Base-by-base conservation (phyloP, 2,329 filamentous ascomycete genomes). In the Sporothrix pallida region DNA sequence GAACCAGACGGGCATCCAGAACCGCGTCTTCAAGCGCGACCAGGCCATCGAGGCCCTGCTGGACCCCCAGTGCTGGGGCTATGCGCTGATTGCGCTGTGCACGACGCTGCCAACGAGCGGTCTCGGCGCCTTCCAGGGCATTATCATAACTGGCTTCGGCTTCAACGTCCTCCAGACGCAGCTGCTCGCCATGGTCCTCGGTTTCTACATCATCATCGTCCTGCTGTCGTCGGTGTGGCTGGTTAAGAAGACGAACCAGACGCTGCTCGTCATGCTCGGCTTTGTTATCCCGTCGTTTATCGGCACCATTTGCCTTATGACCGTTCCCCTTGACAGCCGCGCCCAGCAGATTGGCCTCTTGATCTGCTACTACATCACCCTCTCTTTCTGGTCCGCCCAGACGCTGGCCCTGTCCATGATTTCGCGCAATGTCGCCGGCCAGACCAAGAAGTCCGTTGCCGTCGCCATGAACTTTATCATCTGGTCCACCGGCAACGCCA, bases 381-480 rank as follows among this genome's bases (percentile, higher is more conserved):
- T 93, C 20, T 93, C 90, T 5, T 94, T 94, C 86, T 94, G 91
- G 91, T 90, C 91, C 0, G 91, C 91, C 0, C 88, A 92, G 78
- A 91, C 89, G 1, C 58, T 67, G 83, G 93, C 13, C 84, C 87
- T 93, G 77, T 90, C 89, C 15, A 86, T 93, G 84, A 86, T 93
- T 73, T 89, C 88, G 0, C 86, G 91, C 17, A 93, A 93, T 78
- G 84, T 93, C 10, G 92, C 89, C 37, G 92, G 92, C 0, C 90
- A 92, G 77, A 93, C 91, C 1, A 94, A 94, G 82, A 93, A 93
- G 80, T 86, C 87, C 0, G 86, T 90, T 10, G 89, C 88, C 7
- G 87, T 93, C 2, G 90, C 91, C 6, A 86, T 89, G 76, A 93
- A 92, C 80, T 93, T 93, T 78, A 85, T 93, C 76, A 86, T 89